Percentiles rank a stretch among this genome's conserved stretches.
Evolutionary conservation across 805 yeast genomes (phyloP).

Genomic region (Lachancea sp.): DNA sequence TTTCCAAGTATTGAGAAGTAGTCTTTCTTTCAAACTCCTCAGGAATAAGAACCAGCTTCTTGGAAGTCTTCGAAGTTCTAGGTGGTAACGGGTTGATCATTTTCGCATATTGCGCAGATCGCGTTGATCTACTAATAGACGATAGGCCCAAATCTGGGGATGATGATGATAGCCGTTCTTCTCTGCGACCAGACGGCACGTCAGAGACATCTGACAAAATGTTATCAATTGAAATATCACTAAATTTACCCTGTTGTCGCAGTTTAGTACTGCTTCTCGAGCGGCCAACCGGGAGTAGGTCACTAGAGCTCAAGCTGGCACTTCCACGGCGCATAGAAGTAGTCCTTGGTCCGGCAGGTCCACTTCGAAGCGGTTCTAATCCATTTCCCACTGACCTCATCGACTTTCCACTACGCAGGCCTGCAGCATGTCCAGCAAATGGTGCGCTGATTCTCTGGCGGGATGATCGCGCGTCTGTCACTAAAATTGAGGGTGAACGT

Average conservation of each 20-base stretch:
- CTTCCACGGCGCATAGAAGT: slow-evolving; percentile 6
- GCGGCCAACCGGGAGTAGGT: slow-evolving; percentile 3
- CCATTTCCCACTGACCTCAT: slow-evolving; percentile 3
- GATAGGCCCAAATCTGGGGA: slow-evolving; percentile 23
- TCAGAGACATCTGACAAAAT: slow-evolving; percentile 74
- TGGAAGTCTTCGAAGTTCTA: slow-evolving; percentile 80
- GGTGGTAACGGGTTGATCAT: slow-evolving; percentile 36
- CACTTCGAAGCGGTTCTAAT: neutral
- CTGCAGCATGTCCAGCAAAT: slow-evolving; percentile 58
- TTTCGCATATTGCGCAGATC: slow-evolving; percentile 15
- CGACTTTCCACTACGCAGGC: slow-evolving; percentile 12
- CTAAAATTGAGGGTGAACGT: slow-evolving; percentile 88
- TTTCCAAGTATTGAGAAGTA: neutral
- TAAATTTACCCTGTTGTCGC: slow-evolving; percentile 40
- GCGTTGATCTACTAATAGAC: slow-evolving; percentile 8
- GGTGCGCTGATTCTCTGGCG: slow-evolving; percentile 57
- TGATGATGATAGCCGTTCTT: slow-evolving; percentile 37
- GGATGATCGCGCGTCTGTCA: slow-evolving; percentile 74
- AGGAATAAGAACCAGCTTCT: slow-evolving; percentile 82
- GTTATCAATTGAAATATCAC: slow-evolving; percentile 76
- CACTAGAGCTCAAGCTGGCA: slow-evolving; percentile 3
- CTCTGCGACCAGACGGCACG: slow-evolving; percentile 67
- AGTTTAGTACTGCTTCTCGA: slow-evolving; percentile 3
- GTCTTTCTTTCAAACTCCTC: slow-evolving; percentile 26
- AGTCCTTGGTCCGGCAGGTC: neutral